Percentiles rank a stretch among this genome's conserved stretches.
phyloP scores from a whole-genome alignment of 176 grass and related monocot genomes.

The Phyllostachys edulis region DNA sequence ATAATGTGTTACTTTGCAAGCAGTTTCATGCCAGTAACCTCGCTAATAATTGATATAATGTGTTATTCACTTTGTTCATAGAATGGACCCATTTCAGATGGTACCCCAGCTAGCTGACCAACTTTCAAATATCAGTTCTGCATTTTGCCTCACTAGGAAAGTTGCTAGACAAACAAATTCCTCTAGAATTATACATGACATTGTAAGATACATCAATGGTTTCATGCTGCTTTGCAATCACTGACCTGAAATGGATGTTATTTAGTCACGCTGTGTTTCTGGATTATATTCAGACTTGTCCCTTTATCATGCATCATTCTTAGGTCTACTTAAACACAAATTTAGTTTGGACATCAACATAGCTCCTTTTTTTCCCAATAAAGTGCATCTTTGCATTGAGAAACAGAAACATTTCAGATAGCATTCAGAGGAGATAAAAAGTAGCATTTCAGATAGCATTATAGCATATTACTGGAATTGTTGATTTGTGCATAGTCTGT shows the following conservation, averaged over 20 bases:
- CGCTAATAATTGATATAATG: too few species aligned
- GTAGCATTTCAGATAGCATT: too few species aligned
- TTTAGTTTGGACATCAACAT: too few species aligned
- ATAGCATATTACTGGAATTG: too few species aligned
- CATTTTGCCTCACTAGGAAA: slow-evolving; percentile 18
- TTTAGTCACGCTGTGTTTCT: background rate
- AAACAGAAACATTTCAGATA: too few species aligned
- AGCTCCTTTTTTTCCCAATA: too few species aligned
- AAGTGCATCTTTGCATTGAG: too few species aligned
- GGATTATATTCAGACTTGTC: background rate
- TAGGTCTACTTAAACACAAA: background rate
- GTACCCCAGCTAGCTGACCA: background rate
- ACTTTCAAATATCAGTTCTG: background rate
- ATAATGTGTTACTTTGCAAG: too few species aligned
- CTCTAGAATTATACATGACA: background rate
- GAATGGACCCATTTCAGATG: background rate
- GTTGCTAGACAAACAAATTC: background rate
- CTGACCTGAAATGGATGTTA: background rate
- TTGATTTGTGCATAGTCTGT: too few species aligned
- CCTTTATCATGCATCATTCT: background rate
- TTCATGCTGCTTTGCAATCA: slow-evolving; percentile 2
- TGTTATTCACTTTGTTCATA: slow-evolving; percentile 12
- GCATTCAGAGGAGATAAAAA: too few species aligned
- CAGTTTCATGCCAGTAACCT: too few species aligned
- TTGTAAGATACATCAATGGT: background rate